Conservation (phyloP, 345 rosid species). For the Excoecaria cochinchinensis region DNA sequence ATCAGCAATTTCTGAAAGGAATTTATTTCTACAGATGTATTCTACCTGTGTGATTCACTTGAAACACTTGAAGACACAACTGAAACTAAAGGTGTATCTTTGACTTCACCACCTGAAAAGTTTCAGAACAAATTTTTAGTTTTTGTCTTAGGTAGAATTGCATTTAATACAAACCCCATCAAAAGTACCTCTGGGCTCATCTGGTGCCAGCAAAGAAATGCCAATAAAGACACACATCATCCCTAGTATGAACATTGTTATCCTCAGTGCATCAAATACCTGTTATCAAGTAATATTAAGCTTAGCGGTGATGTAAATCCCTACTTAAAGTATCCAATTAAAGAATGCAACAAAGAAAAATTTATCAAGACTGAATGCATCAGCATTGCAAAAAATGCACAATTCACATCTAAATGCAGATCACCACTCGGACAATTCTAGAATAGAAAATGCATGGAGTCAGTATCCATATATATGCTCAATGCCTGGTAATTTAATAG, state of each 20-base stretch:
- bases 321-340: slow-evolving; percentile 4
- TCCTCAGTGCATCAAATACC: slow-evolving; percentile 87
- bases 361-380: neutral
- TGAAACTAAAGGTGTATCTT: slow-evolving; percentile 61
- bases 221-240: slow-evolving; percentile 84
- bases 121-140: slow-evolving; percentile 3
- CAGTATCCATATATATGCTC: neutral
- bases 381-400: neutral
- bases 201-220: slow-evolving; percentile 92
- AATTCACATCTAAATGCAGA: neutral
- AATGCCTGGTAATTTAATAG: neutral
- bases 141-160: neutral
- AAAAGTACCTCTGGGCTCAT: slow-evolving; percentile 67
- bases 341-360: slow-evolving; percentile 1
- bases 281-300: slow-evolving; percentile 30
- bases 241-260: slow-evolving; percentile 93
- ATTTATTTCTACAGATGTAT: neutral
- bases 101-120: slow-evolving; percentile 64
- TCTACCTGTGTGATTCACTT: slow-evolving; percentile 70
- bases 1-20: neutral
- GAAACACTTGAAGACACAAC: slow-evolving; percentile 50
- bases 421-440: neutral
- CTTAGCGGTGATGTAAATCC: slow-evolving; percentile 3
- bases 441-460: neutral
- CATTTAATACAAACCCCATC: neutral